Percentiles rank a stretch among this genome's conserved stretches.
Evolutionary conservation across 1,139 yeast species (phyloP).

Genomic region (Ogataea hybrid): DNA sequence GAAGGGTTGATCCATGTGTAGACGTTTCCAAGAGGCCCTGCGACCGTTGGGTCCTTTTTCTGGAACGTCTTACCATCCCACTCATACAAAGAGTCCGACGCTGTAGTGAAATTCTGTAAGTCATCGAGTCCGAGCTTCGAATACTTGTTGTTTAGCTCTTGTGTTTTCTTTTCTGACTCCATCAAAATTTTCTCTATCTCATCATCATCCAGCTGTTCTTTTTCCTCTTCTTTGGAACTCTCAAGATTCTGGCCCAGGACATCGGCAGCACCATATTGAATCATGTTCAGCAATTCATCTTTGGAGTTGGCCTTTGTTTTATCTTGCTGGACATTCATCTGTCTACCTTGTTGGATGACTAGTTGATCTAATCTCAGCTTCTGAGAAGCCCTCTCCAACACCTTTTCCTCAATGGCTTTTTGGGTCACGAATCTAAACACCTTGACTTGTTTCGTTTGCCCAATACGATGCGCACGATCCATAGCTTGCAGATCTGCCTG

Average conservation of each 20-base stretch:
- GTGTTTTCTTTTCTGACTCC: constrained; percentile 62
- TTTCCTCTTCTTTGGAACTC: constrained; percentile 26
- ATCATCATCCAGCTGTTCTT: constrained; percentile 44
- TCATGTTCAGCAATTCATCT: constrained; percentile 74
- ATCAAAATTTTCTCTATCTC: constrained; percentile 63
- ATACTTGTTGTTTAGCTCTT: constrained; percentile 60
- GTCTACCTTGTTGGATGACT: constrained; percentile 75
- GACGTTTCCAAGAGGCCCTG: constrained; percentile 32
- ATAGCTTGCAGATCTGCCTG: constrained; percentile 86
- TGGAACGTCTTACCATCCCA: constrained; percentile 86
- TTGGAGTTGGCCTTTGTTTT: constrained; percentile 42
- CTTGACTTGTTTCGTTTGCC: constrained; percentile 78
- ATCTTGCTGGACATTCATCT: constrained; percentile 31
- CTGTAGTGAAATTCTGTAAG: constrained; percentile 63
- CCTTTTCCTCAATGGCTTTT: constrained; percentile 79
- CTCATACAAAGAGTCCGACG: constrained; percentile 64
- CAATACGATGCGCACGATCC: constrained; percentile 89
- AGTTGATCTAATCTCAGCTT: constrained; percentile 75
- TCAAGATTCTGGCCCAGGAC: constrained; percentile 41
- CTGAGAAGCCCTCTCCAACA: constrained; percentile 76
- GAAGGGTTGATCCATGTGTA: constrained; percentile 71
- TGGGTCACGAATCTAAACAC: constrained; percentile 77
- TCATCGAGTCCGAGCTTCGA: constrained; percentile 71
- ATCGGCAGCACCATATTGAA: constrained; percentile 74
- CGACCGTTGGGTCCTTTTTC: constrained; percentile 52